Percentiles rank a stretch among this genome's conserved stretches.
These are phyloP conservation scores for Ambrosia artemisiifolia DNA, from an alignment of 129 eudicot genomes.

Conservation along the genomic window DNA sequence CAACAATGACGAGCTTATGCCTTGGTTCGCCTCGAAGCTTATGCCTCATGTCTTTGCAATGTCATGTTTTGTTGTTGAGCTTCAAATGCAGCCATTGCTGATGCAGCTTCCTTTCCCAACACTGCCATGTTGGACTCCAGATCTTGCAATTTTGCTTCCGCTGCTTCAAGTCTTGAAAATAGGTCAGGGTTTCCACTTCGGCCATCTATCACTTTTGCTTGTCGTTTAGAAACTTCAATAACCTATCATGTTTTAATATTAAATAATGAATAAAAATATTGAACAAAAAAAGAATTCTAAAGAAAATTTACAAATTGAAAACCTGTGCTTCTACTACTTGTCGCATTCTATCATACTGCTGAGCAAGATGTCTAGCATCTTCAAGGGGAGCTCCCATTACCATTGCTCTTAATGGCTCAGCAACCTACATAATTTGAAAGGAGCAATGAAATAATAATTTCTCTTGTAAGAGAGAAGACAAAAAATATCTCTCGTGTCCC, in stretches of 20 bases:
- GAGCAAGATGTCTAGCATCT: constrained; percentile 98
- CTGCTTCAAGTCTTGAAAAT: constrained; percentile 69
- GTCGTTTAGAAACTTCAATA: constrained; percentile 86
- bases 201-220: constrained; percentile 73
- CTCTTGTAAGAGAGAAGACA: neutral
- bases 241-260: constrained; percentile 49
- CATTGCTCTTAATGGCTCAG: constrained; percentile 95
- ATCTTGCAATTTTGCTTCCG: constrained; percentile 76
- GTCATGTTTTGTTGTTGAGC: constrained; percentile 93
- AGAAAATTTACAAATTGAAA: neutral
- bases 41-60: constrained; percentile 77
- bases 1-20: no score
- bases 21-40: no score
- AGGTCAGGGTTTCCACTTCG: constrained; percentile 58
- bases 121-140: constrained; percentile 76
- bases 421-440: constrained; percentile 52
- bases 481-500: constrained; percentile 48
- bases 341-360: constrained; percentile 82
- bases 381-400: constrained; percentile 92
- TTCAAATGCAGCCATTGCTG: constrained; percentile 97
- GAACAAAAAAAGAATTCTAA: neutral
- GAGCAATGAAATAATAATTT: neutral
- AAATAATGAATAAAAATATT: neutral
- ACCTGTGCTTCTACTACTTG: constrained; percentile 99
- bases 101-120: constrained; percentile 86